phyloP scores from a whole-genome alignment of 2,329 filamentous ascomycete species.

The Mycosphaerella sp. region DNA sequence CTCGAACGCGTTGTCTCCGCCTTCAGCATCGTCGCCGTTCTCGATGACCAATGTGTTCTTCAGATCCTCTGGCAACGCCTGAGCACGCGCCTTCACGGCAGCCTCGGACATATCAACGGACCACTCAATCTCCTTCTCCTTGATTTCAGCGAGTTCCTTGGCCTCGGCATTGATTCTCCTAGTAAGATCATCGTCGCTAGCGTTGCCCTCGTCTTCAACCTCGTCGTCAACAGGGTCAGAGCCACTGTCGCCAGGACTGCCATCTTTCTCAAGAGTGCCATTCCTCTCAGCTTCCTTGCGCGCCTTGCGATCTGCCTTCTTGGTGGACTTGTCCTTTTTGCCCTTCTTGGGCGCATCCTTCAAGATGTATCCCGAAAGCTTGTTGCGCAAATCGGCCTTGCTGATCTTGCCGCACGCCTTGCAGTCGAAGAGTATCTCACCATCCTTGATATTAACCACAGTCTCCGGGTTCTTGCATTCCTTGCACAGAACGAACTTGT shows the following conservation, averaged over 20 bases:
- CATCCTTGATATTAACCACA: slow-evolving; percentile 90
- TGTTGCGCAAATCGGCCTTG: slow-evolving; percentile 85
- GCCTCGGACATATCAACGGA: slow-evolving; percentile 94
- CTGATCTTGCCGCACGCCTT: slow-evolving; percentile 95
- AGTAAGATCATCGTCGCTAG: slow-evolving; percentile 87
- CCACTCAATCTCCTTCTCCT: slow-evolving; percentile 84
- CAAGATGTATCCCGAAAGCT: slow-evolving; percentile 94
- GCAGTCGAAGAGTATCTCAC: slow-evolving; percentile 88
- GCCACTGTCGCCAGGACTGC: slow-evolving; percentile 61
- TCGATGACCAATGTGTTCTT: slow-evolving; percentile 67
- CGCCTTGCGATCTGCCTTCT: slow-evolving; percentile 79
- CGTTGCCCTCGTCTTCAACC: slow-evolving; percentile 60
- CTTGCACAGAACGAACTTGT: slow-evolving; percentile 98
- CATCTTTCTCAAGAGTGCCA: slow-evolving; percentile 47
- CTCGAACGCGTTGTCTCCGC: slow-evolving; percentile 77
- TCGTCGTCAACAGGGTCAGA: slow-evolving; percentile 58
- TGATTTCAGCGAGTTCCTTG: slow-evolving; percentile 60
- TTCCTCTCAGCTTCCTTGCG: slow-evolving; percentile 63
- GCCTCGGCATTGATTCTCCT: slow-evolving; percentile 64
- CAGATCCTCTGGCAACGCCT: slow-evolving; percentile 87
- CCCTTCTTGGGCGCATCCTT: slow-evolving; percentile 91
- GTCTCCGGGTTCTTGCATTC: slow-evolving; percentile 99
- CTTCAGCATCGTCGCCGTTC: slow-evolving; percentile 73
- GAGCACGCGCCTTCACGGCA: slow-evolving; percentile 88
- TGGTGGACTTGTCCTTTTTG: slow-evolving; percentile 95